Evolutionary conservation across 2,329 filamentous ascomycete species (phyloP), one percentile per base, ranked within the genome.

Genomic region (Thielaviopsis populi): DNA sequence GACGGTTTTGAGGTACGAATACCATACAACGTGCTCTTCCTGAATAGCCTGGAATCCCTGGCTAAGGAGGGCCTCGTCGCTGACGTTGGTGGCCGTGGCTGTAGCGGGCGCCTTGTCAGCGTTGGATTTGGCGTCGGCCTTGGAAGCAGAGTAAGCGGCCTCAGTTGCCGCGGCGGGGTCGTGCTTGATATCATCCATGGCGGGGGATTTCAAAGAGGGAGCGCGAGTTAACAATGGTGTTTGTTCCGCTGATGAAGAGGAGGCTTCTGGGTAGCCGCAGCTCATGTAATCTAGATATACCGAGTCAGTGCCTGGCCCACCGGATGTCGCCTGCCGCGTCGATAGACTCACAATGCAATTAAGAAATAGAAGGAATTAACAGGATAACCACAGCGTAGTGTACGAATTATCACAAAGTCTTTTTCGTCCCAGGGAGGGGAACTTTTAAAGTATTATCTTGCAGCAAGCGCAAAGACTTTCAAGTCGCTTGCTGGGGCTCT

Each of bases 1-100:
- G 70, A 80, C 80, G 11, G 91, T 96, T 69, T 80, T 81, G 67
- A 97, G 78, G 75, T 94, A 97, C 53, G 86, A 80, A 75, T 82
- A 86, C 83, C 83, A 86, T 68, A 75, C 76, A 54, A 77, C 76
- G 37, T 78, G 77, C 69, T 74, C 75, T 63, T 76, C 74, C 73
- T 86, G 80, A 69, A 86, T 75, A 48, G 77, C 74, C 64, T 80
- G 76, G 59, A 86, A 76, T 42, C 79, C 83, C 67, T 76, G 76
- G 53, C 72, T 73, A 56, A 82, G 77, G 64, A 74, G 75, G 63
- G 74, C 76, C 58, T 72, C 68, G 62, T 72, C 68, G 63, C 67
- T 65, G 63, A 67, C 59, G 46, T 59, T 66, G 15, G 68, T 33
- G 11, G 33, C 33, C 24, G n/a, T 13, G 6, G 64, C 42, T 17